Evolutionary conservation across 176 grass and related monocot genomes (phyloP).

Genomic region (Zizania latifolia): DNA sequence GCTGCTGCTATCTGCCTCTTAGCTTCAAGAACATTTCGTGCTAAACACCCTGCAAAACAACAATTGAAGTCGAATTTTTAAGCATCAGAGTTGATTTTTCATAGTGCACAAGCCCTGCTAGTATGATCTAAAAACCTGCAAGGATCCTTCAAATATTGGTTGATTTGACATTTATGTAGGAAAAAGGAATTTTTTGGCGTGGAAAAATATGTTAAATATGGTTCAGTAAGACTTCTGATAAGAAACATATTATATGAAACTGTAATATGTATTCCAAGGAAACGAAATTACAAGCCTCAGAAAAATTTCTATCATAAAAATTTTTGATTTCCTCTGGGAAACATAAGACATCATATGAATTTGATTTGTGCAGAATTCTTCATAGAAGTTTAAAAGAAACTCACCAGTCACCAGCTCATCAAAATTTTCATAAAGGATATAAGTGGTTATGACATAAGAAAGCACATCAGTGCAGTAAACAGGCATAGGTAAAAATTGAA

Average conservation of each 20-base stretch:
- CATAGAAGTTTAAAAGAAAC: background rate
- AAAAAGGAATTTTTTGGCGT: background rate
- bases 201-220: background rate
- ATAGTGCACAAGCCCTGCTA: background rate
- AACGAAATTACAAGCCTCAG: background rate
- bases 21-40: slow-evolving; percentile 45
- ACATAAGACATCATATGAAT: background rate
- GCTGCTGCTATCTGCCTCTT: slow-evolving; percentile 64
- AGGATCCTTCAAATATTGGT: background rate
- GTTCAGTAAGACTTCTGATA: background rate
- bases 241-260: background rate
- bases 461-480: background rate
- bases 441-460: background rate
- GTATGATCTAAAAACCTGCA: background rate
- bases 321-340: background rate
- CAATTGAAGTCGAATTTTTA: background rate
- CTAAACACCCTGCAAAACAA: slow-evolving; percentile 55
- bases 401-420: background rate
- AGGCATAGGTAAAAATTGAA: too few species aligned
- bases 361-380: background rate
- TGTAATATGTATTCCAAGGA: background rate
- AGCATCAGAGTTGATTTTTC: background rate
- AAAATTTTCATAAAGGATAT: background rate
- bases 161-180: background rate
- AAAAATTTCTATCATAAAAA: background rate